phyloP scores from a whole-genome alignment of 306 rosid species.

The Prunus fruticosa region DNA sequence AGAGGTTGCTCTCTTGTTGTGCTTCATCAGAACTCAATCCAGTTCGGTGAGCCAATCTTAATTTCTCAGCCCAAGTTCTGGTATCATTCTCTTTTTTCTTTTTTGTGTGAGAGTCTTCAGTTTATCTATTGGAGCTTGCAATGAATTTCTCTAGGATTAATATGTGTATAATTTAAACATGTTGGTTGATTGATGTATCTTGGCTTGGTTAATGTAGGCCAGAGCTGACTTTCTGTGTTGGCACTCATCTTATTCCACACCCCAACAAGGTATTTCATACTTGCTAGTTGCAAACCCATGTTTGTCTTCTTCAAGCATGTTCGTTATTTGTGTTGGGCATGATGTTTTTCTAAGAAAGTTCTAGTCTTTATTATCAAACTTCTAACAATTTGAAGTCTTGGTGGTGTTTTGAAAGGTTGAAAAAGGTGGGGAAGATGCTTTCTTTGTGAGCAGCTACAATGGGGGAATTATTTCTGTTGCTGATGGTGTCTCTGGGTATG shows the following conservation, averaged over 20 bases:
- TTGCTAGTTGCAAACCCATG: neutral
- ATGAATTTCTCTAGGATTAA: no score
- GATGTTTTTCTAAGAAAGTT: neutral
- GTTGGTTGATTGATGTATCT: conserved; percentile 11
- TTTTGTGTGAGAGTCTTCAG: neutral
- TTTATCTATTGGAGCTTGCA: neutral
- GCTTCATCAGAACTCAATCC: conserved; percentile 51
- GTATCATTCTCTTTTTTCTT: neutral
- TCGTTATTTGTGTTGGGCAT: neutral
- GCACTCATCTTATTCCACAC: conserved; percentile 82
- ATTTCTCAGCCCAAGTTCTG: neutral
- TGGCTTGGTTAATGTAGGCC: conserved; percentile 44
- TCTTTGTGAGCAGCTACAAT: conserved; percentile 60
- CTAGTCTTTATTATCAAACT: neutral
- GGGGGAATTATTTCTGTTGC: conserved; percentile 92
- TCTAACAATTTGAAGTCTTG: conserved; percentile 16
- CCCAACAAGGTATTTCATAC: conserved; percentile 65
- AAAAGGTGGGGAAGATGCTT: conserved; percentile 96
- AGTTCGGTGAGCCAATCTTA: conserved; percentile 41
- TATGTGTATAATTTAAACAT: neutral
- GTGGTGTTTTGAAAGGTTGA: conserved; percentile 56
- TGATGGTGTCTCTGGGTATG: conserved; percentile 98
- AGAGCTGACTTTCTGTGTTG: conserved; percentile 66
- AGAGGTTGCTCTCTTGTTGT: conserved; percentile 40
- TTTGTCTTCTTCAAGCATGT: neutral